Percentiles rank a stretch among this genome's conserved stretches.
Evolutionary conservation across 1,139 yeast species (phyloP).

Genomic region (Candida glucosophila): DNA sequence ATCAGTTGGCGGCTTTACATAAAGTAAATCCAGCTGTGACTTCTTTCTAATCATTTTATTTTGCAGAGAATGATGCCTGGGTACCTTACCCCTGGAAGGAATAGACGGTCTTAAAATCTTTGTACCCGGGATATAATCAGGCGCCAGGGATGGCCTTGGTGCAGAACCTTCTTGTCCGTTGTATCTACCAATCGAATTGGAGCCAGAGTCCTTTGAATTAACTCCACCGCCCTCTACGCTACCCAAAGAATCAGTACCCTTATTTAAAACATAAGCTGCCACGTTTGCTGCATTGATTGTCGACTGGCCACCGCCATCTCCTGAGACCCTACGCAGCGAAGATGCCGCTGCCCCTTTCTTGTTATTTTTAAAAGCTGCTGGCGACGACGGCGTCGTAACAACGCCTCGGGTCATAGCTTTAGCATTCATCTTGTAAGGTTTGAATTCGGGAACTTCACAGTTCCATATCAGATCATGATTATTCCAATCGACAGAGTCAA

Average conservation of each 20-base stretch:
- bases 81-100: constrained; percentile 19
- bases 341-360: constrained; percentile 1
- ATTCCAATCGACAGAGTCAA: constrained; percentile 58
- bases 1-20: constrained; percentile 48
- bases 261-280: constrained; percentile 37
- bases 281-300: constrained; percentile 32
- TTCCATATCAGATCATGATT: constrained; percentile 63
- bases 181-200: constrained; percentile 3
- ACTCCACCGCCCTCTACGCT: too few relatives aligned
- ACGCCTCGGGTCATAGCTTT: constrained; percentile 47
- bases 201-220: constrained; percentile 8
- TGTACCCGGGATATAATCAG: constrained; percentile 49
- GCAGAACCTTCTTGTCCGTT: constrained; percentile 2
- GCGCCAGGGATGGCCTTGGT: constrained; percentile 3
- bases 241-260: too few relatives aligned
- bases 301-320: constrained; percentile 2
- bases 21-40: constrained; percentile 23
- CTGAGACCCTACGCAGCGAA: constrained; percentile 4
- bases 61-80: constrained; percentile 12
- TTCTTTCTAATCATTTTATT: constrained; percentile 9
- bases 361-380: too few relatives aligned
- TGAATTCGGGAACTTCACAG: constrained; percentile 61
- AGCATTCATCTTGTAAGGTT: constrained; percentile 54
- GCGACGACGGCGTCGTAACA: constrained; percentile 10
- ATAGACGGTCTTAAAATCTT: constrained; percentile 48